A percentile compares a stretch with the other conserved stretches of the same genome.
These are phyloP conservation scores for Globisporangium spinosum DNA, from an alignment of 352 stramenopile genomes.

Conservation along the genomic window DNA sequence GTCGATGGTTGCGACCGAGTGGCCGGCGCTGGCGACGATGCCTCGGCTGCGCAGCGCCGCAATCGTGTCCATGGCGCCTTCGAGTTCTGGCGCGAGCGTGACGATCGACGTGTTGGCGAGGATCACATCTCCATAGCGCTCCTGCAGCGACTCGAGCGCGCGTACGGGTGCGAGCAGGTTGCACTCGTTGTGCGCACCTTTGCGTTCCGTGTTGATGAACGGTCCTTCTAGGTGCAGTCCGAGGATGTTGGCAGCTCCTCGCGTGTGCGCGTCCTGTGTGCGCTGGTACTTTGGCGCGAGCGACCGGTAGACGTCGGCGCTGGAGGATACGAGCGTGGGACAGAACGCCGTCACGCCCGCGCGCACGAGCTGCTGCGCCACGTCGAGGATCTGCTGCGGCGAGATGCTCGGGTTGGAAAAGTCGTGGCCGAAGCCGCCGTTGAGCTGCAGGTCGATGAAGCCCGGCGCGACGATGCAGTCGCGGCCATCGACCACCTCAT, in stretches of 20 bases:
- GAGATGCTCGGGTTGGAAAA: conserved; percentile 68
- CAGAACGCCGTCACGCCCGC: conserved; percentile 85
- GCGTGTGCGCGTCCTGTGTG: conserved; percentile 28
- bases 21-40: conserved; percentile 66
- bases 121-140: conserved; percentile 41
- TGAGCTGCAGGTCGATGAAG: conserved; percentile 90
- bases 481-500: conserved; percentile 59
- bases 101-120: conserved; percentile 70
- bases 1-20: conserved; percentile 73
- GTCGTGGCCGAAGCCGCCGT: conserved; percentile 84
- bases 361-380: conserved; percentile 46
- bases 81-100: conserved; percentile 85
- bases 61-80: conserved; percentile 42
- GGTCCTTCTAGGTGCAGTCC: conserved; percentile 89
- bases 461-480: conserved; percentile 73
- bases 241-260: conserved; percentile 62
- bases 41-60: conserved; percentile 16
- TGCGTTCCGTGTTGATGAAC: conserved; percentile 81
- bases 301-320: conserved; percentile 46
- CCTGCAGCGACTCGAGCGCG: conserved; percentile 41
- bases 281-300: conserved; percentile 49
- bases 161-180: conserved; percentile 44
- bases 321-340: conserved; percentile 87
- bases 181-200: conserved; percentile 71
- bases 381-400: conserved; percentile 37